A percentile compares a stretch with the other conserved stretches of the same genome.
Evolutionary conservation across 306 rosid species (phyloP).

Genomic region (Dryas drummondii): DNA sequence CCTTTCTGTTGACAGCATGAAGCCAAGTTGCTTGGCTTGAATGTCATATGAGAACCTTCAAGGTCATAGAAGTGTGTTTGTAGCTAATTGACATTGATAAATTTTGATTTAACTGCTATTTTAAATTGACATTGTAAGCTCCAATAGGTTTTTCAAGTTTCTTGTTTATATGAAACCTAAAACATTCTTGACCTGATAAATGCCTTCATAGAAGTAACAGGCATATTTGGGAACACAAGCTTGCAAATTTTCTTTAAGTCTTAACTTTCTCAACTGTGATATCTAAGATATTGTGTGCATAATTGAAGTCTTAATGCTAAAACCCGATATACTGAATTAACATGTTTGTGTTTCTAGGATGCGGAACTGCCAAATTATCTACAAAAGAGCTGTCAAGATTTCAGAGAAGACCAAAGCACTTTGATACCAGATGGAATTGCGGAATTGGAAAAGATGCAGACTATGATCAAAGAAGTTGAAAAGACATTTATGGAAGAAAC

Average conservation of each 20-base stretch:
- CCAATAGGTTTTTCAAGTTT: neutral
- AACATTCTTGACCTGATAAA: neutral
- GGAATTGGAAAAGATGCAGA: conserved; percentile 64
- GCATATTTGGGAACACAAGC: neutral
- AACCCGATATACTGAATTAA: conserved; percentile 31
- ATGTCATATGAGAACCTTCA: neutral
- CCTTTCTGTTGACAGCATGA: conserved; percentile 1
- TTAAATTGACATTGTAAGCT: neutral
- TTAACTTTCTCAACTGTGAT: too few species aligned
- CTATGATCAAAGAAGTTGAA: conserved; percentile 45
- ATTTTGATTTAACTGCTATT: neutral
- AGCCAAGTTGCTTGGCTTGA: neutral
- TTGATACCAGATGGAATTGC: conserved; percentile 47
- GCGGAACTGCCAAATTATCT: conserved; percentile 30
- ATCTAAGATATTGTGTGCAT: neutral
- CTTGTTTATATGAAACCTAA: neutral
- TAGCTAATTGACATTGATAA: neutral
- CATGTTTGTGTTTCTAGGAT: conserved; percentile 48
- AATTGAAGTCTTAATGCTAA: neutral
- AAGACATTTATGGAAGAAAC: conserved; percentile 52
- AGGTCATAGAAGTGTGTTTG: neutral
- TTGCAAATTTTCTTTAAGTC: neutral
- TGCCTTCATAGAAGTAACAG: neutral
- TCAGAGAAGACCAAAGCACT: conserved; percentile 27
- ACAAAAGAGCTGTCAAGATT: conserved; percentile 33